These are phyloP conservation scores for Lactarius quietus DNA, from an alignment of 768 basidiomycete genomes.

Conservation along the genomic window DNA sequence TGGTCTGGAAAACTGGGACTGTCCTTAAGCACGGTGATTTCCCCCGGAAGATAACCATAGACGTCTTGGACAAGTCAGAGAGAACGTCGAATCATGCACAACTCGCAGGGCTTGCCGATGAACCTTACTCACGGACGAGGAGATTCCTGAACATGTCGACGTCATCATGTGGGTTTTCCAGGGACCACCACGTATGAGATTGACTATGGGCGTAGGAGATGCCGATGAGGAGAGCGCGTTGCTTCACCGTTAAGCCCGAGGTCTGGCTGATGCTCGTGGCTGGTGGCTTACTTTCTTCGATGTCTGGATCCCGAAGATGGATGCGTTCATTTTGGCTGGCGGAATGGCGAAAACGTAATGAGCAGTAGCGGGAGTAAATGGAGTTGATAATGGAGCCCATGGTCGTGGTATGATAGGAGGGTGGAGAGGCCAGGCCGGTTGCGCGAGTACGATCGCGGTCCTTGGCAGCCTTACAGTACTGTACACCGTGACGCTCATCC, in stretches of 20 bases:
- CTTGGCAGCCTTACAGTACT: too few relatives aligned
- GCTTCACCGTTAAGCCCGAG: too few relatives aligned
- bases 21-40: conserved; percentile 25
- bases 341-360: not conserved
- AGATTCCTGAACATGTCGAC: conserved; percentile 12
- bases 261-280: not conserved
- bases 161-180: conserved; percentile 22
- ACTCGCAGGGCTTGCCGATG: not conserved
- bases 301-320: not conserved
- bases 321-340: not conserved
- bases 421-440: not conserved
- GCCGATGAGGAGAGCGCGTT: conserved; percentile 24
- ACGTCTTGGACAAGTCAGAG: not conserved
- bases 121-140: conserved; percentile 7
- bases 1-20: not conserved
- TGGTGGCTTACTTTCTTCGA: not conserved
- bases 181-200: conserved; percentile 1
- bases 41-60: conserved; percentile 19
- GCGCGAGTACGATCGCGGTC: too few relatives aligned
- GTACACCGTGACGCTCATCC: too few relatives aligned
- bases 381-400: conserved; percentile 10
- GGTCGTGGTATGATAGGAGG: too few relatives aligned
- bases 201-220: conserved; percentile 9
- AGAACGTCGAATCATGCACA: not conserved
- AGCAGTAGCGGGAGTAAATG: not conserved